These are phyloP conservation scores for Teratosphaeria zuluensis DNA, from an alignment of 2,329 filamentous ascomycete genomes.

Conservation along the genomic window DNA sequence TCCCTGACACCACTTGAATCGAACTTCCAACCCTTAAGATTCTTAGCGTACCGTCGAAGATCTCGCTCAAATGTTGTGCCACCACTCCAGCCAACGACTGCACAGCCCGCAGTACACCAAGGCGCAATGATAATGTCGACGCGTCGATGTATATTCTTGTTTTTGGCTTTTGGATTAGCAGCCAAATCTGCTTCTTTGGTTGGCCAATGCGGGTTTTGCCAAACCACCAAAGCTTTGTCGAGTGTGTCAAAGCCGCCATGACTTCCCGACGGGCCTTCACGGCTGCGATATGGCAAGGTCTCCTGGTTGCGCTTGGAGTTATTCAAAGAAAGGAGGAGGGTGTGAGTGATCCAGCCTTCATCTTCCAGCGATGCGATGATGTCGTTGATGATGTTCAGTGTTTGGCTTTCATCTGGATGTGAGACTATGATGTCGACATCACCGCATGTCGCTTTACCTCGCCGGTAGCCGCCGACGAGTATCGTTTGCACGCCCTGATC, in stretches of 20 bases:
- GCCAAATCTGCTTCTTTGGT: slow-evolving; percentile 28
- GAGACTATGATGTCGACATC: slow-evolving; percentile 83
- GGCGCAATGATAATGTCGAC: slow-evolving; percentile 89
- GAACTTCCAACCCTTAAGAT: slow-evolving; percentile 67
- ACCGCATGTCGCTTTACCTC: slow-evolving; percentile 62
- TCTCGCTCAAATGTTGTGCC: slow-evolving; percentile 87
- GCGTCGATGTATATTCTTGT: slow-evolving; percentile 66
- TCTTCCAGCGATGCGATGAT: slow-evolving; percentile 62
- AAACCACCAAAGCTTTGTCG: slow-evolving; percentile 87
- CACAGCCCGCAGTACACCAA: slow-evolving; percentile 82
- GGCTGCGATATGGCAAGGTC: slow-evolving; percentile 44
- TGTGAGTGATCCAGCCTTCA: slow-evolving; percentile 68
- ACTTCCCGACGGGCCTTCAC: slow-evolving; percentile 28
- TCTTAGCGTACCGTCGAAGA: slow-evolving; percentile 68
- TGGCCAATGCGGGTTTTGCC: slow-evolving; percentile 58
- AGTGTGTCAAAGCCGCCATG: slow-evolving; percentile 71
- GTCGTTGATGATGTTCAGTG: slow-evolving; percentile 59
- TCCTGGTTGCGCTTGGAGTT: slow-evolving; percentile 65
- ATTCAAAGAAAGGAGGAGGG: slow-evolving; percentile 58
- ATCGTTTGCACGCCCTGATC: slow-evolving; percentile 46
- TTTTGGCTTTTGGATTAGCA: slow-evolving; percentile 37
- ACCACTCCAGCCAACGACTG: slow-evolving; percentile 73
- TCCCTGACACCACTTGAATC: slow-evolving; percentile 79
- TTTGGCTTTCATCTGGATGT: slow-evolving; percentile 62
- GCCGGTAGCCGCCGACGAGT: slow-evolving; percentile 72